Conservation (phyloP, 352 stramenopile species). For the Plasmopara muralis region DNA sequence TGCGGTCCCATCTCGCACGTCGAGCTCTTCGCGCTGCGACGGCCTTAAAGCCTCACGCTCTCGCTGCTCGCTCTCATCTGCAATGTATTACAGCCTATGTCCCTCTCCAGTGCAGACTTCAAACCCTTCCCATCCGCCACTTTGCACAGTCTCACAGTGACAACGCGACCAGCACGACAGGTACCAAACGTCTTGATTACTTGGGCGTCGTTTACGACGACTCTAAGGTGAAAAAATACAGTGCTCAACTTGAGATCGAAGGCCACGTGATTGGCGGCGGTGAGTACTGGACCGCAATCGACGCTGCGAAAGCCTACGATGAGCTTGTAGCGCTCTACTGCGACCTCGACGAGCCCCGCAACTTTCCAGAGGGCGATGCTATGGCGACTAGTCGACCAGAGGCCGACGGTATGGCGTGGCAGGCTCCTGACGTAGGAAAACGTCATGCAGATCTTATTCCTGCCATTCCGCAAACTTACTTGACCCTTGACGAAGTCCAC, state of each 20-base stretch:
- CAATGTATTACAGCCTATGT: neutral
- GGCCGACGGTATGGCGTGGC: conserved; percentile 39
- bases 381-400: neutral
- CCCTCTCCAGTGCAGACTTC: conserved; percentile 1
- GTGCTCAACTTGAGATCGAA: conserved; percentile 63
- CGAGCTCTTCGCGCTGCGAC: conserved; percentile 7
- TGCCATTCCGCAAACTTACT: conserved; percentile 51
- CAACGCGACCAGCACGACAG: conserved; percentile 11
- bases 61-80: conserved; percentile 1
- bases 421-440: conserved; percentile 55
- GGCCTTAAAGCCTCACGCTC: neutral
- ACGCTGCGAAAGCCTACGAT: conserved; percentile 77
- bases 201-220: conserved; percentile 64
- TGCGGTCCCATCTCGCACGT: conserved; percentile 21
- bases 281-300: conserved; percentile 75
- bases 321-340: conserved; percentile 78
- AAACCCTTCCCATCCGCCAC: conserved; percentile 7
- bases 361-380: conserved; percentile 40
- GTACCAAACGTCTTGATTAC: conserved; percentile 35
- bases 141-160: conserved; percentile 19
- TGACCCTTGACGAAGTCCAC: conserved; percentile 67
- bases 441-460: conserved; percentile 75
- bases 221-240: conserved; percentile 80
- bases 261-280: conserved; percentile 65
- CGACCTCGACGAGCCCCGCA: conserved; percentile 64